phyloP scores from a whole-genome alignment of 805 yeast species.

The Kregervanrija fluxuum region DNA sequence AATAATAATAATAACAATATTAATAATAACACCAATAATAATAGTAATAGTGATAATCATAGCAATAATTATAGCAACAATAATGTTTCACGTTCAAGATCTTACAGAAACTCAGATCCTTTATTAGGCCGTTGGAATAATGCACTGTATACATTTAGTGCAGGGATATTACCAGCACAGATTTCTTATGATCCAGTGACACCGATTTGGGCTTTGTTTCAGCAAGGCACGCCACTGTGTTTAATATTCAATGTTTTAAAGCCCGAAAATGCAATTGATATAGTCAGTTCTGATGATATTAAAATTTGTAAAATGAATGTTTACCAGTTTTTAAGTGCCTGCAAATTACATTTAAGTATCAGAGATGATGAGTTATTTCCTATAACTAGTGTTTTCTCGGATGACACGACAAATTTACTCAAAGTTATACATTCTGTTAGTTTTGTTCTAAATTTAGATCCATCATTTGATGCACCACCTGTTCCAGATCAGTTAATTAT shows the following conservation, averaged over 20 bases:
- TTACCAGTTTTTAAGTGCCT: slow-evolving; percentile 83
- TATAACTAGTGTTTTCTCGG: slow-evolving; percentile 81
- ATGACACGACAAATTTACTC: slow-evolving; percentile 68
- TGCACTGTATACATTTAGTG: slow-evolving; percentile 55
- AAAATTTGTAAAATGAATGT: slow-evolving; percentile 83
- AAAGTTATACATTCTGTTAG: slow-evolving; percentile 70
- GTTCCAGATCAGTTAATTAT: slow-evolving; percentile 24
- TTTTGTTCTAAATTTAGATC: slow-evolving; percentile 50
- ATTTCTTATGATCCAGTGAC: slow-evolving; percentile 87
- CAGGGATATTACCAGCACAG: slow-evolving; percentile 70
- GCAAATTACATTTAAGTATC: slow-evolving; percentile 65
- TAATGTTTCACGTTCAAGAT: too few species aligned
- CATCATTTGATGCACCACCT: slow-evolving; percentile 23
- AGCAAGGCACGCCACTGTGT: slow-evolving; percentile 90
- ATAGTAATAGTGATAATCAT: slow-evolving; percentile 1
- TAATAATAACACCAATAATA: neutral
- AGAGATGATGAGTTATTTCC: slow-evolving; percentile 83
- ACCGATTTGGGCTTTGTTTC: slow-evolving; percentile 79
- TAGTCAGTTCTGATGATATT: slow-evolving; percentile 71
- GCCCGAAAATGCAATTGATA: slow-evolving; percentile 43
- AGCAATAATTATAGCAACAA: neutral
- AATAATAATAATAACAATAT: too few species aligned
- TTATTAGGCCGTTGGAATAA: slow-evolving; percentile 25
- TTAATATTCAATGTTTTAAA: slow-evolving; percentile 66
- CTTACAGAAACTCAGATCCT: slow-evolving; percentile 8